Percentiles rank a stretch among this genome's conserved stretches.
phyloP scores from a whole-genome alignment of 2,329 filamentous ascomycete genomes.

The Scopulariopsis brevicaulis region DNA sequence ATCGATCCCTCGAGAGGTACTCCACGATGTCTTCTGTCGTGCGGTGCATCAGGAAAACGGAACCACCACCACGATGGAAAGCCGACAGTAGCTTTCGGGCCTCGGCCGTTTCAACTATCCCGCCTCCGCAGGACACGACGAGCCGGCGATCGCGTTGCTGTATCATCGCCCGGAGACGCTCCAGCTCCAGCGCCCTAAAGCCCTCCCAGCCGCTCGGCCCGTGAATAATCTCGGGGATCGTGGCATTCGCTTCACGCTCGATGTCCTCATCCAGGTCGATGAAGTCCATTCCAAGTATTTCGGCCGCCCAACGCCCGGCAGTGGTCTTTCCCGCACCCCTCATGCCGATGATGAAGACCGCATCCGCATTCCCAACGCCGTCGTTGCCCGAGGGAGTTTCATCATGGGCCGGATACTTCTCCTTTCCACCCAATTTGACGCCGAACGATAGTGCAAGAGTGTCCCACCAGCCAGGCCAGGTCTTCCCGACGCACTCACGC shows the following conservation, averaged over 20 bases:
- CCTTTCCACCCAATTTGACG: slow-evolving; percentile 65
- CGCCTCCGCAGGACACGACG: slow-evolving; percentile 88
- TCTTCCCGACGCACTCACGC: slow-evolving; percentile 90
- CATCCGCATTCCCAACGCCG: not conserved
- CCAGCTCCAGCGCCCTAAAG: slow-evolving; percentile 71
- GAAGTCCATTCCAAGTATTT: slow-evolving; percentile 63
- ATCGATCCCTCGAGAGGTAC: slow-evolving; percentile 81
- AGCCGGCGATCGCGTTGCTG: slow-evolving; percentile 63
- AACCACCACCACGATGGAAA: slow-evolving; percentile 66
- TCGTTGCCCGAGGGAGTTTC: not conserved
- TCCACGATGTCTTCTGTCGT: slow-evolving; percentile 81
- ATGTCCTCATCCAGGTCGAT: slow-evolving; percentile 83
- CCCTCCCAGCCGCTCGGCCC: slow-evolving; percentile 67
- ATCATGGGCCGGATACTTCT: slow-evolving; percentile 22
- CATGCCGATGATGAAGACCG: slow-evolving; percentile 91
- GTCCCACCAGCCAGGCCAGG: slow-evolving; percentile 99
- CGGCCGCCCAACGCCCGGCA: slow-evolving; percentile 74
- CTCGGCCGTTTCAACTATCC: slow-evolving; percentile 76
- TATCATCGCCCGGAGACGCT: slow-evolving; percentile 61
- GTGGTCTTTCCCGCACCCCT: slow-evolving; percentile 95
- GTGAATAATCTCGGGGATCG: slow-evolving; percentile 79
- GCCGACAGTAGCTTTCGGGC: slow-evolving; percentile 65
- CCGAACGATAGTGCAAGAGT: slow-evolving; percentile 68
- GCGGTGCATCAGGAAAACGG: slow-evolving; percentile 78
- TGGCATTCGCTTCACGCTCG: slow-evolving; percentile 59